Base-by-base conservation (phyloP, 768 basidiomycete species). In the Jaapia argillacea region DNA sequence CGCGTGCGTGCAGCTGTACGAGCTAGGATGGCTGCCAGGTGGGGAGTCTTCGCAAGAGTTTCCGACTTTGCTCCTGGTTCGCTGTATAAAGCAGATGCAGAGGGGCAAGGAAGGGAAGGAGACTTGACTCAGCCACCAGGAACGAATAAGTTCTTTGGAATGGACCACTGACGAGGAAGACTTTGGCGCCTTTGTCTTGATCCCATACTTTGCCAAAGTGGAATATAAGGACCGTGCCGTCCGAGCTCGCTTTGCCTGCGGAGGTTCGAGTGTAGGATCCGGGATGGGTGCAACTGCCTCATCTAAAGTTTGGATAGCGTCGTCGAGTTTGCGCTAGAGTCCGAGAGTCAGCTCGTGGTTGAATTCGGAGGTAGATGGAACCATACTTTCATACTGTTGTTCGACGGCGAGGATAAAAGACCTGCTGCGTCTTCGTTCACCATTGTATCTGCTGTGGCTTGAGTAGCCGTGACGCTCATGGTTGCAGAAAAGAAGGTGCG, bases 281-380 rank as follows among this genome's bases (percentile, higher is more conserved):
- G 37, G 40, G 6, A 52, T 51, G 1, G 71, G 53, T 13, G 63
- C 61, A 16, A 85, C 74, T 7, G 79, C 83, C 40, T 66, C 72
- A 55, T 90, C 87, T 41, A 90, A 58, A 33, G 64, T 70, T 42
- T 80, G 75, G 46, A 90, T 75, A 24, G 84, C 88, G 61, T 89
- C 86, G 46, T 86, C 80, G 39, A 89, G 74, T 62, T 89, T 90
- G 40, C 87, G 73, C 83, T 89, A 46, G 21, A 40, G 28, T n/a
- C n/a, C n/a, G n/a, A n/a, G n/a, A n/a, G n/a, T n/a, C n/a, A n/a
- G n/a, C n/a, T n/a, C n/a, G n/a, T n/a, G n/a, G n/a, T n/a, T n/a
- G n/a, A n/a, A n/a, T n/a, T n/a, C n/a, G n/a, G n/a, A n/a, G n/a
- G n/a, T n/a, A n/a, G n/a, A n/a, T n/a, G n/a, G n/a, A n/a, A n/a